A percentile compares a stretch with the other conserved stretches of the same genome.
Evolutionary conservation across 495 filamentous ascomycete genomes (phyloP).

Genomic region (Xylaria grammica): DNA sequence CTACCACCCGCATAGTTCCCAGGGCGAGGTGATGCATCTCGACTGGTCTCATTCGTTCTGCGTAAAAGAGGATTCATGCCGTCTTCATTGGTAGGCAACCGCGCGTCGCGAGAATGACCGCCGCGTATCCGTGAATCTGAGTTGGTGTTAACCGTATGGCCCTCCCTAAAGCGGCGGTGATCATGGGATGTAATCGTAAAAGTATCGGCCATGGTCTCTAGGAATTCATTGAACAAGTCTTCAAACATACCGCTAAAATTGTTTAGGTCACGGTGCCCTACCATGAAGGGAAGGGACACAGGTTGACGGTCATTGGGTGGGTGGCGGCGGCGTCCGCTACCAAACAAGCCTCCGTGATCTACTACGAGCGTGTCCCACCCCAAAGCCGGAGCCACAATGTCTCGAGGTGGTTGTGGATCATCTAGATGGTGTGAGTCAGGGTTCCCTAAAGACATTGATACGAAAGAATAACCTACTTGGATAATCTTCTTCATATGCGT

Average conservation of each 20-base stretch:
- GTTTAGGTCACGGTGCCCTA: conserved; percentile 50
- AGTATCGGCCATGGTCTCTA: neutral
- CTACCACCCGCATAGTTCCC: conserved; percentile 24
- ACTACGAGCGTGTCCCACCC: conserved; percentile 55
- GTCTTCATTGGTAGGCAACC: conserved; percentile 63
- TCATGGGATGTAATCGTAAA: neutral
- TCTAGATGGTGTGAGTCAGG: conserved; percentile 37
- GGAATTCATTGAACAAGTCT: neutral
- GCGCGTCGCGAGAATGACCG: conserved; percentile 34
- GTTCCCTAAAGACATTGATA: neutral
- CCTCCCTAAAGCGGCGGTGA: neutral
- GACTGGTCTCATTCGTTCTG: conserved; percentile 36
- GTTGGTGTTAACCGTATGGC: conserved; percentile 34
- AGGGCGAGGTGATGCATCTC: conserved; percentile 45
- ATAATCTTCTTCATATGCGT: conserved; percentile 69
- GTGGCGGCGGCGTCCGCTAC: conserved; percentile 29
- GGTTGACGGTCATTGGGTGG: conserved; percentile 30
- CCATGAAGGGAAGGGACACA: conserved; percentile 49
- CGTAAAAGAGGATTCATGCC: conserved; percentile 80
- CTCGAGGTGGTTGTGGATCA: conserved; percentile 50
- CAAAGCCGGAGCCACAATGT: conserved; percentile 43
- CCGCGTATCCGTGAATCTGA: conserved; percentile 44
- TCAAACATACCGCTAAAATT: conserved; percentile 30
- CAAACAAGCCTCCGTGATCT: conserved; percentile 35
- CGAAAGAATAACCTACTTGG: conserved; percentile 62